Conservation (phyloP, 2,329 filamentous ascomycete genomes). For the Ascocoryne sarcoides region DNA sequence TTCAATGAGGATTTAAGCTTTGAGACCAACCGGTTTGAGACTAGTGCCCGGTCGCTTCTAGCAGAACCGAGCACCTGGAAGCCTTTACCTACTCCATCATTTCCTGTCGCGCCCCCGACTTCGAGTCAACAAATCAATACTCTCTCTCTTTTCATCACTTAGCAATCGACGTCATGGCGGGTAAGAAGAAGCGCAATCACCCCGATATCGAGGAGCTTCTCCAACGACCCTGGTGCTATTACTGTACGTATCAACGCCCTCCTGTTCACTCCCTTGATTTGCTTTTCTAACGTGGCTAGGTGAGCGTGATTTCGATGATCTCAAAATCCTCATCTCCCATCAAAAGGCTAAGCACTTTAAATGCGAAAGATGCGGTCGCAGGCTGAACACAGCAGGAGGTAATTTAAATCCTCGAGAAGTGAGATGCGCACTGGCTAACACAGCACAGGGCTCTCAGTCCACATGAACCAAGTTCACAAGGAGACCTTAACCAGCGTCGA, state of each 20-base stretch:
- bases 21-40: too few species aligned
- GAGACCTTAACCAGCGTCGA: constrained; percentile 81
- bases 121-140: too few species aligned
- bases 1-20: too few species aligned
- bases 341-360: constrained; percentile 99
- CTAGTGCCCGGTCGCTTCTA: too few species aligned
- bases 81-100: too few species aligned
- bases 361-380: constrained; percentile 80
- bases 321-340: constrained; percentile 93
- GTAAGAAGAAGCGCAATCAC: constrained; percentile 83
- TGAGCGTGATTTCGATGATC: constrained; percentile 94
- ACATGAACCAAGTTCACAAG: constrained; percentile 98
- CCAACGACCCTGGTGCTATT: constrained; percentile 90
- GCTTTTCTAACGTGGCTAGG: constrained; percentile 33
- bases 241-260: constrained; percentile 53
- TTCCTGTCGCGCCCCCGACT: too few species aligned
- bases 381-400: constrained; percentile 93
- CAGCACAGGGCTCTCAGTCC: constrained; percentile 72
- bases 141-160: too few species aligned
- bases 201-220: constrained; percentile 85
- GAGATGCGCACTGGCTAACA: constrained; percentile 10
- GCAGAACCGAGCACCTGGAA: too few species aligned
- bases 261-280: background rate
- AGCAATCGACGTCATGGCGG: constrained; percentile 46
- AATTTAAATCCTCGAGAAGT: constrained; percentile 27